Base-by-base conservation (phyloP, 1,284 basidiomycete genomes). In the Neolentinus lepideus region DNA sequence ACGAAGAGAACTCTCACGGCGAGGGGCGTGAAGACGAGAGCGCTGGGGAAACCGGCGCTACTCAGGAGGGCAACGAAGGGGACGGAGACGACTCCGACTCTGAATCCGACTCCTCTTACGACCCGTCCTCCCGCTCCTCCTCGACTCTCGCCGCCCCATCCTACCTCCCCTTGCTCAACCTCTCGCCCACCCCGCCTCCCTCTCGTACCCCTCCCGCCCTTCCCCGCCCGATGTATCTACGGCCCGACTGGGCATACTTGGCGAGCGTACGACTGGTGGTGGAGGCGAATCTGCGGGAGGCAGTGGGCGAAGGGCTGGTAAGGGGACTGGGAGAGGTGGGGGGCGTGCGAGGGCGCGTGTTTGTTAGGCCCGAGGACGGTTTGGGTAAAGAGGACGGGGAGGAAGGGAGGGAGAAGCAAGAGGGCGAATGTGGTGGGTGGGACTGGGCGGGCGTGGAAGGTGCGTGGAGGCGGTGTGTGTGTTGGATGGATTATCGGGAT, bases 361-460 rank as follows among this genome's bases (percentile, higher is more conserved):
- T n/a, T n/a, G 45, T 60, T 36, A 58, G 58, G 31, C 54, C 36
- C 26, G 58, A 29, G 26, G 61, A 63, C 2, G 61, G 73, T n/a
- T n/a, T n/a, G 25, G 60, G 76, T 2, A 65, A 71, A 27, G 68
- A 67, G 1, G 67, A 80, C 58, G 60, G 67, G 31, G 68, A 67
- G 16, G 61, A 80, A 11, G 75, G 80, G 16, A 71, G 75, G 1
- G 61, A 71, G 21, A 66, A 80, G 36, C n/a, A 14, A 43, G 60
- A 60, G 16, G 65, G 62, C 16, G 63, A 63, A 8, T 67, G 68
- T 31, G 64, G 73, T 12, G 77, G 79, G 1, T 79, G 78, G 75
- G 81, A 83, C 60, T 83, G 81, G 81, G 82, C 81, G 1, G 82
- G 80, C 4, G 77, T 73, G 2, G 65, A 69, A 48, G 82, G 82